phyloP scores from a whole-genome alignment of 202 grass and related monocot species.

The Bolboschoenoplectus hybrid region DNA sequence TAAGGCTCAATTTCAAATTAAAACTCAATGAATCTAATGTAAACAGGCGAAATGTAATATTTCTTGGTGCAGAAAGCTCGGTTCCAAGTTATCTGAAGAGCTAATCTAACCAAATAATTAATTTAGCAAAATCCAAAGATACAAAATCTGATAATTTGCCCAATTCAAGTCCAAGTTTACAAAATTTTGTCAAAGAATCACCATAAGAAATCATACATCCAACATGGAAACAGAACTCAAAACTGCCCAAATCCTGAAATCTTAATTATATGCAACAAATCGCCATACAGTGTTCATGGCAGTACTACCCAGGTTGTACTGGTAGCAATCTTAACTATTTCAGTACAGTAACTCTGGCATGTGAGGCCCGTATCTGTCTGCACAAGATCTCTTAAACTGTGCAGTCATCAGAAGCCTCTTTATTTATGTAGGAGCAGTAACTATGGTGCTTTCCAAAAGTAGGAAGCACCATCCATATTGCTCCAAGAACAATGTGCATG shows the following conservation, averaged over 20 bases:
- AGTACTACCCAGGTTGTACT: not conserved
- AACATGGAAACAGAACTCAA: not conserved
- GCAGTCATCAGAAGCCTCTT: slow-evolving; percentile 41
- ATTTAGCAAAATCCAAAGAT: not conserved
- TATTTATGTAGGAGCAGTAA: slow-evolving; percentile 33
- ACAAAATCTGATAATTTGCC: not conserved
- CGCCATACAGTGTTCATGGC: not conserved
- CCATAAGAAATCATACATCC: slow-evolving; percentile 7
- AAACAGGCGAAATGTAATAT: slow-evolving; percentile 13
- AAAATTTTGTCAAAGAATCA: slow-evolving; percentile 13
- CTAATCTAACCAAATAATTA: not conserved
- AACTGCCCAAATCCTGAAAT: slow-evolving; percentile 8
- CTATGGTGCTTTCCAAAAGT: slow-evolving; percentile 30
- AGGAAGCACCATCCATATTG: slow-evolving; percentile 30
- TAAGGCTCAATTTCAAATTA: not conserved
- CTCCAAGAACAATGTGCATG: slow-evolving; percentile 21
- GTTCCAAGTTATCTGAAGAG: slow-evolving; percentile 4
- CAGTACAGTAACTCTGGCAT: not conserved
- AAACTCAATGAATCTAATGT: not conserved
- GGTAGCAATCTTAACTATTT: slow-evolving; percentile 2
- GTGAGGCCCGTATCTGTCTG: slow-evolving; percentile 41
- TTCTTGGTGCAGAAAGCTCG: not conserved
- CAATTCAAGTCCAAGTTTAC: not conserved
- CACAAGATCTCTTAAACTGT: slow-evolving; percentile 40
- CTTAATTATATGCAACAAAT: not conserved